Conservation (phyloP, 192 early-diverging fungal species). For the Entomortierella beljakovae region DNA sequence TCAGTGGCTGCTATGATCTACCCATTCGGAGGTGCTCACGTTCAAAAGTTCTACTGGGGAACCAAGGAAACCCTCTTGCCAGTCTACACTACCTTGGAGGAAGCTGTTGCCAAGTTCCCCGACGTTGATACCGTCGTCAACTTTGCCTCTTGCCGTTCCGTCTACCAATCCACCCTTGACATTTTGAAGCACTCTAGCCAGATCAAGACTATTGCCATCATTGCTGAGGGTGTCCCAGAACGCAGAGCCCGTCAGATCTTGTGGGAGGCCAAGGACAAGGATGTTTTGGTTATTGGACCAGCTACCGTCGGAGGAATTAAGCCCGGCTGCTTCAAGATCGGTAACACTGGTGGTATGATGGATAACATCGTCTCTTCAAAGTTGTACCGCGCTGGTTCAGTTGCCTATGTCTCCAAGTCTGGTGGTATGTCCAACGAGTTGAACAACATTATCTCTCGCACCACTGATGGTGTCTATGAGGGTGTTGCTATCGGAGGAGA, state of each 20-base stretch:
- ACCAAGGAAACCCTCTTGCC: conserved; percentile 96
- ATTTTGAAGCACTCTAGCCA: conserved; percentile 81
- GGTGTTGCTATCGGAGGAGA: conserved; percentile 99
- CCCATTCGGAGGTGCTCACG: conserved; percentile 98
- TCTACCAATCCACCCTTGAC: conserved; percentile 92
- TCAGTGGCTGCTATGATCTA: conserved; percentile 99
- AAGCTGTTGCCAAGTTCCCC: conserved; percentile 87
- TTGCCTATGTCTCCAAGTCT: conserved; percentile 98
- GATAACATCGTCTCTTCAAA: conserved; percentile 99
- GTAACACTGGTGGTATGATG: conserved; percentile 99
- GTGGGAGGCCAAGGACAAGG: conserved; percentile 79
- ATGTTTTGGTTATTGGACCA: conserved; percentile 94
- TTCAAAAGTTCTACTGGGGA: conserved; percentile 99
- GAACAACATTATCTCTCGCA: conserved; percentile 98
- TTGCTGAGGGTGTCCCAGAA: conserved; percentile 99
- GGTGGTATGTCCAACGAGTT: conserved; percentile 99
- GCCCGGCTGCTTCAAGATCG: conserved; percentile 99
- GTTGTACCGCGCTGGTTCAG: conserved; percentile 95
- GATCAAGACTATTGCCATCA: conserved; percentile 96
- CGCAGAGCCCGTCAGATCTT: conserved; percentile 93
- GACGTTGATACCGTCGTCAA: conserved; percentile 96
- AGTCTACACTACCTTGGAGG: conserved; percentile 89
- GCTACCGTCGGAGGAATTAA: conserved; percentile 99
- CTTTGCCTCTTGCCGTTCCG: conserved; percentile 98
- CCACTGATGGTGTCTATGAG: conserved; percentile 98